phyloP scores from a whole-genome alignment of 2,329 filamentous ascomycete species.

The Trichoderma atrobrunneum region DNA sequence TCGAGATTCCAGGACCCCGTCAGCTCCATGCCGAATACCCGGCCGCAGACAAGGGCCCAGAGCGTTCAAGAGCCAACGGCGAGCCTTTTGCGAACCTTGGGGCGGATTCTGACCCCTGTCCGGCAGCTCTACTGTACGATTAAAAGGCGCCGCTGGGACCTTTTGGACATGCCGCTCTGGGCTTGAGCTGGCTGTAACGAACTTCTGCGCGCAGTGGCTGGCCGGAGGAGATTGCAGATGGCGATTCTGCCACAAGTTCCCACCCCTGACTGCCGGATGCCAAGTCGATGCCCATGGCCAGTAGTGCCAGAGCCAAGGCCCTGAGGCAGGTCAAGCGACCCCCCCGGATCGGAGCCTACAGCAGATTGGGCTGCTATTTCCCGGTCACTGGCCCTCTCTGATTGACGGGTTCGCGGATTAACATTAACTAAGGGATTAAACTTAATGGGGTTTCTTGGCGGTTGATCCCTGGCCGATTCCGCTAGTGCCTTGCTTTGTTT shows the following conservation, averaged over 20 bases:
- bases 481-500: background rate
- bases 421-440: conserved; percentile 8
- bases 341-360: background rate
- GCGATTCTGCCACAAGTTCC: conserved; percentile 14
- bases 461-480: conserved; percentile 1
- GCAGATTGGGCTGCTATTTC: background rate
- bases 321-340: background rate
- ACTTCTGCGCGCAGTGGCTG: background rate
- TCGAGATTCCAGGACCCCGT: background rate
- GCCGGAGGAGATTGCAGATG: background rate
- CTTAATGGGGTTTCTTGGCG: background rate
- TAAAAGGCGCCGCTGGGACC: background rate
- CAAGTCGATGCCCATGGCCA: background rate
- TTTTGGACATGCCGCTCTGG: conserved; percentile 16
- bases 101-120: background rate
- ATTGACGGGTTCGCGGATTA: conserved; percentile 7
- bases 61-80: background rate
- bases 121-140: background rate
- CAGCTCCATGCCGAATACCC: conserved; percentile 14
- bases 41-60: background rate
- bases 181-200: conserved; percentile 14
- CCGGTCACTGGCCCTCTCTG: conserved; percentile 2
- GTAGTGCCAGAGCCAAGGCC: background rate
- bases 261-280: conserved; percentile 11
- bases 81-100: background rate